phyloP scores from a whole-genome alignment of 2,329 filamentous ascomycete genomes.

The Fusarium ramigenum region DNA sequence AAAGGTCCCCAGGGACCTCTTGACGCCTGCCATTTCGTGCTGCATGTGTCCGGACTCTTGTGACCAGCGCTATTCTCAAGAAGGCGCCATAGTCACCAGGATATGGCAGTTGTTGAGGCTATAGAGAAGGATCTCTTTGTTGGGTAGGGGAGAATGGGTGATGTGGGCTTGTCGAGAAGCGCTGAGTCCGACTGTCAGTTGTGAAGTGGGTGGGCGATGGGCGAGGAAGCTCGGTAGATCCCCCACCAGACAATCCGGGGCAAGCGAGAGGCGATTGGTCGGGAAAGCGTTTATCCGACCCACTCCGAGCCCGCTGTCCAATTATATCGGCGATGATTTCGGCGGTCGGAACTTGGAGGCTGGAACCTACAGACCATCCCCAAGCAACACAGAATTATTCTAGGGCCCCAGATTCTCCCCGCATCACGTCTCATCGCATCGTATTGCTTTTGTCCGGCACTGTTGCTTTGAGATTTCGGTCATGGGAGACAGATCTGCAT shows the following conservation, averaged over 20 bases:
- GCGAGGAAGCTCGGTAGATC: slow-evolving; percentile 10
- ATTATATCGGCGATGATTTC: slow-evolving; percentile 29
- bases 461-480: slow-evolving; percentile 7
- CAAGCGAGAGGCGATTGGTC: slow-evolving; percentile 23
- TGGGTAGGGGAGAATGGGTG: neutral
- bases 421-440: slow-evolving; percentile 10
- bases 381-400: slow-evolving; percentile 33
- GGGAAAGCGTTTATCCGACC: slow-evolving; percentile 41
- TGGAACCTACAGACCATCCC: slow-evolving; percentile 26
- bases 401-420: slow-evolving; percentile 42
- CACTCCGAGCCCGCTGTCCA: slow-evolving; percentile 7
- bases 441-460: neutral
- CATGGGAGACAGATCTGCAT: slow-evolving; percentile 11
- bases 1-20: slow-evolving; percentile 51
- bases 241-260: slow-evolving; percentile 30
- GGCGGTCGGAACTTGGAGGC: slow-evolving; percentile 13
- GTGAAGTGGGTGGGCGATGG: slow-evolving; percentile 7
- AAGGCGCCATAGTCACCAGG: slow-evolving; percentile 22
- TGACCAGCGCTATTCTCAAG: slow-evolving; percentile 30
- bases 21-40: slow-evolving; percentile 50
- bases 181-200: slow-evolving; percentile 9
- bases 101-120: neutral
- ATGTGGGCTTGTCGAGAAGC: slow-evolving; percentile 6
- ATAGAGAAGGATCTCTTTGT: neutral
- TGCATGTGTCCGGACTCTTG: slow-evolving; percentile 24